phyloP scores from a whole-genome alignment of 148 eudicot species.

The Vaccinium vitisidaea region DNA sequence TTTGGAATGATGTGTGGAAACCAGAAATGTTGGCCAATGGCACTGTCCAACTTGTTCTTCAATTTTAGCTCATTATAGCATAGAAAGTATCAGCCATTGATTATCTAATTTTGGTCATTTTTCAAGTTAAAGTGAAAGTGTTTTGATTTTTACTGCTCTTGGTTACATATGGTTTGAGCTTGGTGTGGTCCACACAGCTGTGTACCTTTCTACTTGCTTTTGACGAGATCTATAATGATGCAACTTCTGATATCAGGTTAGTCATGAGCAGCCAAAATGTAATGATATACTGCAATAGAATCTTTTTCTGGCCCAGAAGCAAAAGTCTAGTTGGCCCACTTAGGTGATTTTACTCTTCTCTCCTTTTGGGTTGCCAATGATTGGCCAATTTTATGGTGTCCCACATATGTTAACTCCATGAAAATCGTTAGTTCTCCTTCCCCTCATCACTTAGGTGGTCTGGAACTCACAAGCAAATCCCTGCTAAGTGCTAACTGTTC shows the following conservation, averaged over 20 bases:
- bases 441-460: not conserved
- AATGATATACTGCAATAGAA: slow-evolving; percentile 17
- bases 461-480: not conserved
- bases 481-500: not conserved
- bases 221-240: slow-evolving; percentile 6
- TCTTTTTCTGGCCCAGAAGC: slow-evolving; percentile 14
- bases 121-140: not conserved
- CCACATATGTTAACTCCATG: not conserved
- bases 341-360: slow-evolving; percentile 2
- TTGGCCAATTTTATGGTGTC: not conserved
- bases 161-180: not conserved
- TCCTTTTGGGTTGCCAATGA: slow-evolving; percentile 5
- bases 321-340: slow-evolving; percentile 16
- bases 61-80: not conserved
- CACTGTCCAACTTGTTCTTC: not conserved
- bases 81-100: not conserved
- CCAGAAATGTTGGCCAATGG: not conserved
- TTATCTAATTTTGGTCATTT: slow-evolving; percentile 8
- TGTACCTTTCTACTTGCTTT: slow-evolving; percentile 1
- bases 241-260: not conserved
- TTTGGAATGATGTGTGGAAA: not conserved
- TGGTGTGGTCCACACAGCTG: slow-evolving; percentile 8
- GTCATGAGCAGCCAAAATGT: slow-evolving; percentile 11
- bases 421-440: not conserved
- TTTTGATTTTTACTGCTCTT: not conserved